Evolutionary conservation across 768 basidiomycete species (phyloP).

Genomic region (Psilocybe subaeruginosa): DNA sequence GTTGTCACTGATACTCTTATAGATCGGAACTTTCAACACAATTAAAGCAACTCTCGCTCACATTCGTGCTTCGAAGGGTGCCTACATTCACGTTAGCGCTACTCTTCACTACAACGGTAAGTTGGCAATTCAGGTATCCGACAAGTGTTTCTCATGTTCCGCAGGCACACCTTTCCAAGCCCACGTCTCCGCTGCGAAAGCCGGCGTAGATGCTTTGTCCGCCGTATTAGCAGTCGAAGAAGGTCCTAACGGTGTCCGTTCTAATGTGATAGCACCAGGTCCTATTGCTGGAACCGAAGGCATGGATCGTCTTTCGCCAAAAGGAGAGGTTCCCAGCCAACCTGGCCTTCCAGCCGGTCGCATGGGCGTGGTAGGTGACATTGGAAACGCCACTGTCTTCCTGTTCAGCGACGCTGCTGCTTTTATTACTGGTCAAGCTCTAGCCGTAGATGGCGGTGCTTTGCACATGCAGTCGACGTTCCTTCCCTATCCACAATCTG

Average conservation of each 20-base stretch:
- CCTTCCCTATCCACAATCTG: constrained; percentile 65
- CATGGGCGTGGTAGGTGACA: constrained; percentile 58
- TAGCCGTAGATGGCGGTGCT: constrained; percentile 69
- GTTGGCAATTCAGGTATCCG: constrained; percentile 20
- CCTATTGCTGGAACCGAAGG: constrained; percentile 83
- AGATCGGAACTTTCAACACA: constrained; percentile 94
- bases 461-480: constrained; percentile 52
- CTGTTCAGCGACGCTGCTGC: constrained; percentile 82
- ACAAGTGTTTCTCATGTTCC: constrained; percentile 20
- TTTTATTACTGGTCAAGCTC: constrained; percentile 76
- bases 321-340: constrained; percentile 20
- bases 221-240: constrained; percentile 90
- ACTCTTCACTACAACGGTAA: constrained; percentile 84
- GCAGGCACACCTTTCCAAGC: constrained; percentile 83
- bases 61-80: constrained; percentile 70
- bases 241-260: constrained; percentile 92
- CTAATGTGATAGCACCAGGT: constrained; percentile 85
- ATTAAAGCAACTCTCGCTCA: constrained; percentile 88
- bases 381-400: constrained; percentile 75
- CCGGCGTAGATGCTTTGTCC: constrained; percentile 89
- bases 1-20: constrained; percentile 8
- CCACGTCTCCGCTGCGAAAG: constrained; percentile 95
- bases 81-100: constrained; percentile 89
- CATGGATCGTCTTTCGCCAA: constrained; percentile 55
- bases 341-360: constrained; percentile 46